Conservation (phyloP, 805 yeast species). For the Candida saitoana region DNA sequence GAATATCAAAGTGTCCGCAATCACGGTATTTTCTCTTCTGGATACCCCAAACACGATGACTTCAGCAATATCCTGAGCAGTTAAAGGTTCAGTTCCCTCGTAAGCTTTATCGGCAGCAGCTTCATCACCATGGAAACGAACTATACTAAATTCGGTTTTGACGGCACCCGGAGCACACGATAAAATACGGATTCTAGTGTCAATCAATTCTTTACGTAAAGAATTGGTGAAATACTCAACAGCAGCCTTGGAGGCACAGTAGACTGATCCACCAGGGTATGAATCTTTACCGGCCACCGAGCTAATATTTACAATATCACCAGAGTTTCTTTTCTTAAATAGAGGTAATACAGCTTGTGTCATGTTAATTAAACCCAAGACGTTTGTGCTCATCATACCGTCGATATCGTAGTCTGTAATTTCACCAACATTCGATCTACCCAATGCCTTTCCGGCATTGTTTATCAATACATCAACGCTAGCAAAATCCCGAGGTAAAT, state of each 20-base stretch:
- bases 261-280: slow-evolving; percentile 36
- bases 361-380: slow-evolving; percentile 31
- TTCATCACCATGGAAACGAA: slow-evolving; percentile 31
- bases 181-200: slow-evolving; percentile 32
- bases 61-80: slow-evolving; percentile 37
- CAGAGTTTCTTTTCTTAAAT: slow-evolving; percentile 32
- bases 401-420: slow-evolving; percentile 25
- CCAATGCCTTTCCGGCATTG: slow-evolving; percentile 40
- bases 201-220: slow-evolving; percentile 35
- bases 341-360: slow-evolving; percentile 36
- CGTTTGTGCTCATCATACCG: slow-evolving; percentile 38
- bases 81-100: slow-evolving; percentile 31
- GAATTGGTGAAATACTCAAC: slow-evolving; percentile 30
- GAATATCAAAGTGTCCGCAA: slow-evolving; percentile 37
- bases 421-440: slow-evolving; percentile 28
- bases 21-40: slow-evolving; percentile 32
- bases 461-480: slow-evolving; percentile 36
- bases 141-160: slow-evolving; percentile 35
- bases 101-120: slow-evolving; percentile 30
- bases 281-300: slow-evolving; percentile 37
- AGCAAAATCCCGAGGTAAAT: slow-evolving; percentile 30
- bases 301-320: slow-evolving; percentile 36
- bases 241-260: slow-evolving; percentile 38
- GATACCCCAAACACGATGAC: slow-evolving; percentile 33
- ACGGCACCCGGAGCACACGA: slow-evolving; percentile 42